These are phyloP conservation scores for Penstemon newberryi DNA, from an alignment of 257 asterid species.

Conservation along the genomic window DNA sequence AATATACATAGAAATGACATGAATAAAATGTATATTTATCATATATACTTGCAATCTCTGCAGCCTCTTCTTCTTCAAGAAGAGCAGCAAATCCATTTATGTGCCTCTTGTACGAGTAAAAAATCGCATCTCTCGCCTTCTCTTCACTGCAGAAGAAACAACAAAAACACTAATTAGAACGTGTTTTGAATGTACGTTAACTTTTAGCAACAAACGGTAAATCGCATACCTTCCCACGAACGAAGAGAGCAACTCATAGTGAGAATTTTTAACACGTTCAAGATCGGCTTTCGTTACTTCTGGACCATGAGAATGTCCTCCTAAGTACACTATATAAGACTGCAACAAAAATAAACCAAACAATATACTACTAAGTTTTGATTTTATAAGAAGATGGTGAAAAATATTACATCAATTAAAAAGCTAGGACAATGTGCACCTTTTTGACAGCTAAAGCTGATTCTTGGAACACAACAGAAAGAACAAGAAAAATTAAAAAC, in stretches of 20 bases:
- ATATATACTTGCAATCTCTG: constrained; percentile 45
- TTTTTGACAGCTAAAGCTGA: constrained; percentile 57
- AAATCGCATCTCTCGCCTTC: constrained; percentile 57
- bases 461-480: constrained; percentile 35
- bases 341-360: constrained; percentile 22
- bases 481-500: constrained; percentile 34
- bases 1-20: neutral
- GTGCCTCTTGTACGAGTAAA: constrained; percentile 59
- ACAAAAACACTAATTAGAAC: neutral
- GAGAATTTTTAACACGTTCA: constrained; percentile 44
- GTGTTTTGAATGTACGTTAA: neutral
- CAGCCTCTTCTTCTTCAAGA: constrained; percentile 73
- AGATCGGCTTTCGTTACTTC: constrained; percentile 44
- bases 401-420: neutral
- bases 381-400: neutral
- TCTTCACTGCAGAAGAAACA: constrained; percentile 39
- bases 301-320: constrained; percentile 72
- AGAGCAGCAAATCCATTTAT: constrained; percentile 80
- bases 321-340: constrained; percentile 77
- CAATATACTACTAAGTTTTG: neutral
- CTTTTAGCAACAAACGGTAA: no score
- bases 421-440: constrained; percentile 34
- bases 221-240: constrained; percentile 57
- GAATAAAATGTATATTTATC: neutral
- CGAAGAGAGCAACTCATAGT: constrained; percentile 54